phyloP scores from a whole-genome alignment of 2,329 filamentous ascomycete species.

The Biscogniauxia marginata region DNA sequence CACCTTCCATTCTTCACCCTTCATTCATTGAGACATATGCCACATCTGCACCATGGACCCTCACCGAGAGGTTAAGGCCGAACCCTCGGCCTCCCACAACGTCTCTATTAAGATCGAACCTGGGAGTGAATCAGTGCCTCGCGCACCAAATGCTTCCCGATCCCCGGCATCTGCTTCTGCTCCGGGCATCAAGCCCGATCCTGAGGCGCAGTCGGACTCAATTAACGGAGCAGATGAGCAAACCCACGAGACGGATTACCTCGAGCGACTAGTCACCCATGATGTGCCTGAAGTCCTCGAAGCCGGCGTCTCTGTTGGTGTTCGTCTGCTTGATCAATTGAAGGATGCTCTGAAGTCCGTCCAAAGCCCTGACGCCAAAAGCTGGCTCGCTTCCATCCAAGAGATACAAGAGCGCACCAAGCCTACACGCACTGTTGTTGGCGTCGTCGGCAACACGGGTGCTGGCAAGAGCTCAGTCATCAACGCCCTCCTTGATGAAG shows the following conservation, averaged over 20 bases:
- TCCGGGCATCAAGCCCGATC: background rate
- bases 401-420: slow-evolving; percentile 38
- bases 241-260: slow-evolving; percentile 6
- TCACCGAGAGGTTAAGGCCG: background rate
- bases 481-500: slow-evolving; percentile 62
- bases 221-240: background rate
- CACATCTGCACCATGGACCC: background rate
- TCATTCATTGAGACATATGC: background rate
- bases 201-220: background rate
- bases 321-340: slow-evolving; percentile 17
- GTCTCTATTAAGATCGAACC: background rate
- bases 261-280: slow-evolving; percentile 19
- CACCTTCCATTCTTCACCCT: background rate
- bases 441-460: slow-evolving; percentile 61
- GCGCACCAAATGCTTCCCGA: background rate
- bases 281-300: slow-evolving; percentile 20
- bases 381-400: slow-evolving; percentile 42
- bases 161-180: background rate
- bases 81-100: background rate
- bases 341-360: slow-evolving; percentile 7
- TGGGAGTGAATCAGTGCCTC: background rate
- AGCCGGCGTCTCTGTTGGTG: slow-evolving; percentile 17
- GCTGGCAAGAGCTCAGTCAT: slow-evolving; percentile 63
- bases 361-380: slow-evolving; percentile 5
- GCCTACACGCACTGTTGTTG: slow-evolving; percentile 46